Percentiles rank a stretch among this genome's conserved stretches.
Evolutionary conservation across 2,329 filamentous ascomycete genomes (phyloP).

Genomic region (Fusarium chuoi): DNA sequence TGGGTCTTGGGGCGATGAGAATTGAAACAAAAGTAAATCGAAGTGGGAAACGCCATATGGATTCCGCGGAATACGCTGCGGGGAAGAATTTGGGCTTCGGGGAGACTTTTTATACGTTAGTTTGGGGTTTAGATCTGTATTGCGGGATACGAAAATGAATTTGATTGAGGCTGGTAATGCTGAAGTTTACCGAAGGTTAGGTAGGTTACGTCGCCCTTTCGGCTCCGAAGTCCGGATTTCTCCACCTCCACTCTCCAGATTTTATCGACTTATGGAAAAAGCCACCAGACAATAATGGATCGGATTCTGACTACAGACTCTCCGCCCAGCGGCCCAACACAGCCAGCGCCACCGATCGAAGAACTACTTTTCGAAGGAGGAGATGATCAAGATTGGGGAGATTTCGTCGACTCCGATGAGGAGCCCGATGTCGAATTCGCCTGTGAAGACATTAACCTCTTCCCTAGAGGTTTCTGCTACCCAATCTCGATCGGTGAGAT

Average conservation of each 20-base stretch:
- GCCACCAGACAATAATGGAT: fast-evolving
- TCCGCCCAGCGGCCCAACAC: fast-evolving
- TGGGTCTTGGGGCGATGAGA: not conserved
- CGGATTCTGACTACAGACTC: not conserved
- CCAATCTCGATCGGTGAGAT: not conserved
- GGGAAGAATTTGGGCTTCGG: no score
- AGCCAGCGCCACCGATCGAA: no score
- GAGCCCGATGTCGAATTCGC: not conserved
- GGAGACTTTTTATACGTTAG: not conserved
- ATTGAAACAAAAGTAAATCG: not conserved
- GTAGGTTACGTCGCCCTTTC: not conserved
- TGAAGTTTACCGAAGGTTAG: not conserved
- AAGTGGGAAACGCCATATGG: not conserved
- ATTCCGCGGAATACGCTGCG: not conserved
- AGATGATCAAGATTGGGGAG: not conserved
- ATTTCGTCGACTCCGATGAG: not conserved
- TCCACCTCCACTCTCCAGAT: not conserved
- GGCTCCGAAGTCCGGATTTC: not conserved
- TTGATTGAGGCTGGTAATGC: no score
- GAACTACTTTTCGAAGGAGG: fast-evolving
- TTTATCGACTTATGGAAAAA: fast-evolving
- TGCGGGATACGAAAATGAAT: not conserved
- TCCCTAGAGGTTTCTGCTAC: not conserved
- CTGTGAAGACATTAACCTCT: fast-evolving
- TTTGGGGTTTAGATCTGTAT: not conserved